Evolutionary conservation across 148 eudicot species (phyloP), one percentile per base, ranked within the genome.

Genomic region (Nepenthes mirabilis): DNA sequence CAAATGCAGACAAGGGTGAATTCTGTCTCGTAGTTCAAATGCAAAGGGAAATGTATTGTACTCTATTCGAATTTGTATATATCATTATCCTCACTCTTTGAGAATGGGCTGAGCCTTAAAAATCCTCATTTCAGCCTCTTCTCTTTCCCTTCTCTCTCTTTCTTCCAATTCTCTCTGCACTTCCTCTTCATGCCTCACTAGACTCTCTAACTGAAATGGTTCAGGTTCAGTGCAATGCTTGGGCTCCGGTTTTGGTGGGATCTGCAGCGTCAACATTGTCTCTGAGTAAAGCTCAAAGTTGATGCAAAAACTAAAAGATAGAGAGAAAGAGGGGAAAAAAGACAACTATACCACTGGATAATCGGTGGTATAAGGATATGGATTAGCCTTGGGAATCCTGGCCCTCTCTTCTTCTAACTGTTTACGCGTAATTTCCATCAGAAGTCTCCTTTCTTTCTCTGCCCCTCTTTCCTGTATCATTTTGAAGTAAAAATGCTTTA

Each of bases 351-450:
- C 99, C 95, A 89, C 95, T 48, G 97, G 97, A 67, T 70, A 93
- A 72, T 93, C 97, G 58, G 97, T 93, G 52, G 99, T 86, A 59
- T 84, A 89, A 11, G 99, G 97, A 70, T 86, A 89, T 3, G 99
- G 99, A 66, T 55, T 83, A 37, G 99, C 99, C 82, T 76, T 89
- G 2, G 84, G 99, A 59, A 84, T 65, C 60, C 99, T 79, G 47
- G 99, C 82, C 57, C 64, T 77, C 72, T 84, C 99, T 62, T 89
- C 97, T 70, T 93, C 97, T 56, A 77, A 11, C 63, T 80, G 81
- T 76, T 89, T 89, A 55, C 79, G 87, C 65, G 78, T 47, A 14
- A 89, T 61, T 60, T 88, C 99, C 40, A 72, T 81, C 37, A 74
- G 60, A 54, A 89, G 65, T 45, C 74, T 86, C 63, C 63, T 70